These are phyloP conservation scores for Agaricus subrufescens DNA, from an alignment of 768 basidiomycete species.

Conservation along the genomic window DNA sequence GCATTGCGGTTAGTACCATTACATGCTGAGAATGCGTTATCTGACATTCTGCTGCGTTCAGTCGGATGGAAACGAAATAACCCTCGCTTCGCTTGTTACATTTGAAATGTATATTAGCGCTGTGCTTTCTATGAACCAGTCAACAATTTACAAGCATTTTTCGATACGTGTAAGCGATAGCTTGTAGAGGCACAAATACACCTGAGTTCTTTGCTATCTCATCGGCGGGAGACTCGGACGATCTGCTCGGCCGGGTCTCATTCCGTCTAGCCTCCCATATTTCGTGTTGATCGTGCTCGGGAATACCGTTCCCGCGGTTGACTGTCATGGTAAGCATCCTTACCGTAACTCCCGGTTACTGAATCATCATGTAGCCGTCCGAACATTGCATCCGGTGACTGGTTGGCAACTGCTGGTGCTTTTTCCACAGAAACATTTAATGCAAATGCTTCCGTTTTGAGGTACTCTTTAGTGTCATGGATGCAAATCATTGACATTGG, in stretches of 20 bases:
- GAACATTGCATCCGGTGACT: slow-evolving; percentile 72
- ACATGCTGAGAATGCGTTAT: not conserved
- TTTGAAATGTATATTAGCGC: slow-evolving; percentile 11
- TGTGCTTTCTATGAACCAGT: too few species aligned
- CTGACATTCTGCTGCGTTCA: slow-evolving; percentile 10
- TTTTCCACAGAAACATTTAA: slow-evolving; percentile 37
- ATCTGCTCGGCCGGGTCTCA: too few species aligned
- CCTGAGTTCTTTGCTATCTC: too few species aligned
- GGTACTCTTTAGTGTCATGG: slow-evolving; percentile 31
- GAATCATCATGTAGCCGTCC: not conserved
- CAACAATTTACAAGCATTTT: too few species aligned
- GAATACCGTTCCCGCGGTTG: slow-evolving; percentile 22
- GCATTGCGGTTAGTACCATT: slow-evolving; percentile 36
- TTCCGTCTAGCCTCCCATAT: slow-evolving; percentile 21
- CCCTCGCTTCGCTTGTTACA: slow-evolving; percentile 28
- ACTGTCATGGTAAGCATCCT: slow-evolving; percentile 20
- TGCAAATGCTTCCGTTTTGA: slow-evolving; percentile 25
- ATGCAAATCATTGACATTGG: slow-evolving; percentile 32
- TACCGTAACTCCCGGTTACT: not conserved
- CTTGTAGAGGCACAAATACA: too few species aligned
- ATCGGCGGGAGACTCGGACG: too few species aligned
- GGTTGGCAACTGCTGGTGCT: slow-evolving; percentile 57
- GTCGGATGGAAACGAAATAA: slow-evolving; percentile 32
- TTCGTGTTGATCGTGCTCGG: slow-evolving; percentile 31
- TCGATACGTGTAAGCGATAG: too few species aligned